Evolutionary conservation across 2,329 filamentous ascomycete genomes (phyloP).

Genomic region (Diaporthe nobilis): DNA sequence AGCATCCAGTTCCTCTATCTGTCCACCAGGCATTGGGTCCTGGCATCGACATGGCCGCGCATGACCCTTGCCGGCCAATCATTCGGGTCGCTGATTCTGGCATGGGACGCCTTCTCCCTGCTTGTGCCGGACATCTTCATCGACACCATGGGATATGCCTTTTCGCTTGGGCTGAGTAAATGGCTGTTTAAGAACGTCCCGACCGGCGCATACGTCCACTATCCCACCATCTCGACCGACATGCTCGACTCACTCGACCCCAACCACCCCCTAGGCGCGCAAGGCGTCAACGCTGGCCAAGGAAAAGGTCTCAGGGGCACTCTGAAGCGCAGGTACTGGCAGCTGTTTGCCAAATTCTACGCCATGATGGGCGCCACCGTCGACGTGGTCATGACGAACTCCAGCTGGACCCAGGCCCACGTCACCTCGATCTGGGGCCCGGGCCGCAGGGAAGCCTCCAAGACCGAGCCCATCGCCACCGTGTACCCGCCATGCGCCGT

Average conservation of each 20-base stretch:
- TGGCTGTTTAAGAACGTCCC: slow-evolving; percentile 85
- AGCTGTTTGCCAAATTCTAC: slow-evolving; percentile 86
- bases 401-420: slow-evolving; percentile 91
- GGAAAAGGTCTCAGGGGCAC: slow-evolving; percentile 79
- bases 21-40: slow-evolving; percentile 87
- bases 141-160: slow-evolving; percentile 99
- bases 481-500: slow-evolving; percentile 96
- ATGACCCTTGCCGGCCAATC: slow-evolving; percentile 97
- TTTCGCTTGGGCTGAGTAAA: slow-evolving; percentile 86
- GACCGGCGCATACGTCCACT: slow-evolving; percentile 95
- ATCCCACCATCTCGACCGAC: slow-evolving; percentile 97
- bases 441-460: slow-evolving; percentile 60
- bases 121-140: slow-evolving; percentile 94
- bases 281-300: slow-evolving; percentile 86
- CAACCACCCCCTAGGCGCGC: slow-evolving; percentile 67
- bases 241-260: slow-evolving; percentile 91
- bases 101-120: slow-evolving; percentile 93
- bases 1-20: slow-evolving; percentile 92
- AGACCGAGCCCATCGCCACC: slow-evolving; percentile 73
- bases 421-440: slow-evolving; percentile 85
- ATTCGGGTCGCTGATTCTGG: slow-evolving; percentile 87
- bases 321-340: slow-evolving; percentile 88
- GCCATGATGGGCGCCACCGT: slow-evolving; percentile 85
- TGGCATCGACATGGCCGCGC: slow-evolving; percentile 88
- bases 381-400: slow-evolving; percentile 98